A percentile compares a stretch with the other conserved stretches of the same genome.
phyloP scores from a whole-genome alignment of 2,329 filamentous ascomycete genomes.

The Trichoderma koningiopsis region DNA sequence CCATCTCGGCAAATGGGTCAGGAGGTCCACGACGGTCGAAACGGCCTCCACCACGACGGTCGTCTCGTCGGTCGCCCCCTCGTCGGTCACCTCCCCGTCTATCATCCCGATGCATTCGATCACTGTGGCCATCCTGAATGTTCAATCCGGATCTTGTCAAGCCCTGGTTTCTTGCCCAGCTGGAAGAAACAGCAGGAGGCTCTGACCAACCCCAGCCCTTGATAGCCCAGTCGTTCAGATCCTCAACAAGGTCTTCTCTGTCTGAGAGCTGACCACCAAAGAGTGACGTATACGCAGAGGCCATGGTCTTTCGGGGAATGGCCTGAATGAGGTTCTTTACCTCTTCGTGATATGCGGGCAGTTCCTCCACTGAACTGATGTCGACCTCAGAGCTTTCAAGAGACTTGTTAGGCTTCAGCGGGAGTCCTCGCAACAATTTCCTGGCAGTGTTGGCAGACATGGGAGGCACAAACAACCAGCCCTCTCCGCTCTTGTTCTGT shows the following conservation, averaged over 20 bases:
- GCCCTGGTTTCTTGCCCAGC: conserved; percentile 39
- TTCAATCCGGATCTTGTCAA: conserved; percentile 41
- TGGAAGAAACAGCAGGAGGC: conserved; percentile 45
- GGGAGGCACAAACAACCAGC: conserved; percentile 65
- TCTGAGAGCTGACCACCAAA: conserved; percentile 54
- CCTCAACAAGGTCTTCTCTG: conserved; percentile 45
- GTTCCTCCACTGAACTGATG: conserved; percentile 50
- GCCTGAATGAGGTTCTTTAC: conserved; percentile 46
- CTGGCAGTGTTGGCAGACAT: conserved; percentile 54
- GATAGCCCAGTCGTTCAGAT: conserved; percentile 56
- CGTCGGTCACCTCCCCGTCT: neutral
- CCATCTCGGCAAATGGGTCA: conserved; percentile 36
- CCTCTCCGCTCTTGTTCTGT: conserved; percentile 71
- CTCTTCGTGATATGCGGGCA: conserved; percentile 50
- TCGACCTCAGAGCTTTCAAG: conserved; percentile 57
- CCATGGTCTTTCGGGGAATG: conserved; percentile 41
- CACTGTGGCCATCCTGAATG: conserved; percentile 30
- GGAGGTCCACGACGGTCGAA: conserved; percentile 27
- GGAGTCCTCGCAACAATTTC: conserved; percentile 58
- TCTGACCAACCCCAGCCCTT: conserved; percentile 55
- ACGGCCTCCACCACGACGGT: conserved; percentile 24
- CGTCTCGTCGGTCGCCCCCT: conserved; percentile 25
- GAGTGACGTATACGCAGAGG: conserved; percentile 56
- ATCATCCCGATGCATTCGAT: conserved; percentile 18
- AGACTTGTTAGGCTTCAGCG: conserved; percentile 57